These are phyloP conservation scores for Trichoderma simmonsii DNA, from an alignment of 2,329 filamentous ascomycete species.

Conservation along the genomic window DNA sequence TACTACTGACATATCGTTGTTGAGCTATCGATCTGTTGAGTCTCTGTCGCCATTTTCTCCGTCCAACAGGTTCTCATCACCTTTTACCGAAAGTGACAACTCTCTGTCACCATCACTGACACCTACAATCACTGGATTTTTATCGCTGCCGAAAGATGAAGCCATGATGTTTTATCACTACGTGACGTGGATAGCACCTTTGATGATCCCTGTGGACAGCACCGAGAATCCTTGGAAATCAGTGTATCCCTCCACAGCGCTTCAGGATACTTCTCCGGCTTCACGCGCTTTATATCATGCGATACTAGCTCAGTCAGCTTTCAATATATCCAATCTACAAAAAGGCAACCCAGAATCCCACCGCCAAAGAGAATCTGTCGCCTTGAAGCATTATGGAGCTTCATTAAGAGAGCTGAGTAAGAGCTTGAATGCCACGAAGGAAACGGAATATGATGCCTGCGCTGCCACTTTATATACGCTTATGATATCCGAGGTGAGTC, in stretches of 20 bases:
- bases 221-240: slow-evolving; percentile 4
- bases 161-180: slow-evolving; percentile 9
- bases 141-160: neutral
- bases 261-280: neutral
- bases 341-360: neutral
- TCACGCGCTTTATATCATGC: slow-evolving; percentile 8
- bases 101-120: neutral
- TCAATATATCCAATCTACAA: neutral
- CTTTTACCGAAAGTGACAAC: neutral
- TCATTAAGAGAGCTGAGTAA: neutral
- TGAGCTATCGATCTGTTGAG: neutral
- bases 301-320: slow-evolving; percentile 3
- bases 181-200: slow-evolving; percentile 8
- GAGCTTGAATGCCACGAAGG: neutral
- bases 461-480: slow-evolving; percentile 10
- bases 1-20: neutral
- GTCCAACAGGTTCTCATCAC: neutral
- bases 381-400: neutral
- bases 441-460: slow-evolving; percentile 4
- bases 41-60: neutral
- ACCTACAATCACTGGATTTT: neutral
- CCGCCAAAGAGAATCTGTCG: neutral
- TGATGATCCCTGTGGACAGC: slow-evolving; percentile 9
- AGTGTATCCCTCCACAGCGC: slow-evolving; percentile 1
- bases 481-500: slow-evolving; percentile 1